Evolutionary conservation across 768 basidiomycete species (phyloP).

Genomic region (Pleurotus salmoneostramineus): DNA sequence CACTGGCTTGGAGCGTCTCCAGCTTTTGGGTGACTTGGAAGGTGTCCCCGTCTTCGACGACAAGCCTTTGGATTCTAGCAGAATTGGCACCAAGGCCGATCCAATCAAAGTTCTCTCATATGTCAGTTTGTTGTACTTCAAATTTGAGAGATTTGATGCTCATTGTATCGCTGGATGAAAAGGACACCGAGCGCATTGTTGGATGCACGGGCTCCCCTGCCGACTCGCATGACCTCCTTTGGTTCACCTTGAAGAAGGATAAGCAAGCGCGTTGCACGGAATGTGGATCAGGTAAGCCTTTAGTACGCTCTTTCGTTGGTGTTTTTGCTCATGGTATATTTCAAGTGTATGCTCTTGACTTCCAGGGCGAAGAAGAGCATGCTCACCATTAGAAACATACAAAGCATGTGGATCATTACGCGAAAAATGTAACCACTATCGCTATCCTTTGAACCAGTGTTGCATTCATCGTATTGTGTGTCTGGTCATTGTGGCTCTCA

Average conservation of each 20-base stretch:
- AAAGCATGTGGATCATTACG: neutral
- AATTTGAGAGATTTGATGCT: neutral
- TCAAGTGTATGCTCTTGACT: slow-evolving; percentile 72
- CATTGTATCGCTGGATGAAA: slow-evolving; percentile 2
- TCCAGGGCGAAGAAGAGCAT: slow-evolving; percentile 16
- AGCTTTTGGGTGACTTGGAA: slow-evolving; percentile 84
- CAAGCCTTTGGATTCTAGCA: slow-evolving; percentile 77
- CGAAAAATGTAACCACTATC: slow-evolving; percentile 1
- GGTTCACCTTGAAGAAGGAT: slow-evolving; percentile 69
- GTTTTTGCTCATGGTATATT: slow-evolving; percentile 1
- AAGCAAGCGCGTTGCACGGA: slow-evolving; percentile 82
- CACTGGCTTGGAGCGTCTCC: slow-evolving; percentile 95
- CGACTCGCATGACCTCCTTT: slow-evolving; percentile 91
- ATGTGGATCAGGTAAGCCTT: slow-evolving; percentile 81
- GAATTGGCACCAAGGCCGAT: slow-evolving; percentile 82
- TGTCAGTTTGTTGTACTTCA: slow-evolving; percentile 45
- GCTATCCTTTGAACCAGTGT: neutral
- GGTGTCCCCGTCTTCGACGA: slow-evolving; percentile 90
- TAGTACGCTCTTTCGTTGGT: neutral
- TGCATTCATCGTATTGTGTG: too few relatives aligned
- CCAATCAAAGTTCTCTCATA: slow-evolving; percentile 86
- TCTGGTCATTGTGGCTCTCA: neutral
- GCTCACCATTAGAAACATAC: slow-evolving; percentile 9
- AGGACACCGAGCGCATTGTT: slow-evolving; percentile 82
- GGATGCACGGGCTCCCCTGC: slow-evolving; percentile 95